Evolutionary conservation across 208 protist species (phyloP).

Genomic region (Wallacemonas sp.): DNA sequence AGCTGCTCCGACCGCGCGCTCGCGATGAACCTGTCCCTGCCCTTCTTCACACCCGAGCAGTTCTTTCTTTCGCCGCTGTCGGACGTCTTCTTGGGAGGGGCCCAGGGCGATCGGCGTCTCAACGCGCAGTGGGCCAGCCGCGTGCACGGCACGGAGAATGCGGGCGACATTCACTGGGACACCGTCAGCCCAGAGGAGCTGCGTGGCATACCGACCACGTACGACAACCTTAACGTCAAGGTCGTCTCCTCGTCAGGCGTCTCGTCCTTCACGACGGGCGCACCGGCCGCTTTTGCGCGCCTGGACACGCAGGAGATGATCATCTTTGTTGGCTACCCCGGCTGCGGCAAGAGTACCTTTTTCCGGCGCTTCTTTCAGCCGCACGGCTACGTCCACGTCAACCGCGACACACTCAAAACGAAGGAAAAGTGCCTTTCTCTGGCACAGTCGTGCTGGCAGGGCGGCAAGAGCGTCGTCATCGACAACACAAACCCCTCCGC

Average conservation of each 20-base stretch:
- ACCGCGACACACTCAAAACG: constrained; percentile 79
- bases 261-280: constrained; percentile 13
- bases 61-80: constrained; percentile 50
- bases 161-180: constrained; percentile 43
- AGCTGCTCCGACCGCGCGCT: constrained; percentile 91
- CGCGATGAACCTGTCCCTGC: constrained; percentile 77
- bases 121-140: neutral
- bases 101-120: neutral
- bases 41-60: constrained; percentile 92
- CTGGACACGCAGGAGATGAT: constrained; percentile 72
- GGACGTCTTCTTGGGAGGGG: constrained; percentile 12
- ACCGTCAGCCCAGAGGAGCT: constrained; percentile 56
- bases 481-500: constrained; percentile 92
- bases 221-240: constrained; percentile 36
- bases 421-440: constrained; percentile 63
- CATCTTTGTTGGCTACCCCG: constrained; percentile 84
- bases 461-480: constrained; percentile 78
- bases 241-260: constrained; percentile 23
- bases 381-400: constrained; percentile 78
- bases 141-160: constrained; percentile 8
- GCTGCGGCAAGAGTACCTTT: constrained; percentile 92
- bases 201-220: constrained; percentile 37
- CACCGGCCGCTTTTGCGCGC: constrained; percentile 21
- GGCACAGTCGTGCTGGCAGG: constrained; percentile 34
- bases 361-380: constrained; percentile 73